Evolutionary conservation across 441 rosid genomes (phyloP).

Genomic region (Erysimum pusillum): DNA sequence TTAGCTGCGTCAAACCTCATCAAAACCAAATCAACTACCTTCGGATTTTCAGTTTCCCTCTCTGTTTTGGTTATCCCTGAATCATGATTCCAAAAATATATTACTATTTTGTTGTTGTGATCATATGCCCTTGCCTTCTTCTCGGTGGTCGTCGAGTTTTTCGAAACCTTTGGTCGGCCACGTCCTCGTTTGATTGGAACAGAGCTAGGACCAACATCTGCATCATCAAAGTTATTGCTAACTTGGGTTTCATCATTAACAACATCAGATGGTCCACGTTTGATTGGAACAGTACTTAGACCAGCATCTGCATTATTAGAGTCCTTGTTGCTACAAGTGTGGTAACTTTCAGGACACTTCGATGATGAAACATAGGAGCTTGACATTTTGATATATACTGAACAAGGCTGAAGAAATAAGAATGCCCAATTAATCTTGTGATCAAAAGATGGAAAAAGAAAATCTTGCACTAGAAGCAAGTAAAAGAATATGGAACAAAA

Average conservation of each 20-base stretch:
- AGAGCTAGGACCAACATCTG: background rate
- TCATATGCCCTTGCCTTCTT: background rate
- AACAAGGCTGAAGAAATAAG: conserved; percentile 64
- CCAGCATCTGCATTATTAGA: background rate
- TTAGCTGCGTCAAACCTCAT: conserved; percentile 51
- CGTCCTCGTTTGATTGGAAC: conserved; percentile 8
- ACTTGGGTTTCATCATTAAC: background rate
- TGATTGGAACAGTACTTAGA: background rate
- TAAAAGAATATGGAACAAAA: conserved; percentile 56
- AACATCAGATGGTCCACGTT: background rate
- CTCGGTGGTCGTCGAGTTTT: background rate
- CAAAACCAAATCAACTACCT: conserved; percentile 42
- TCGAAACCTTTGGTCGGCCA: conserved; percentile 26
- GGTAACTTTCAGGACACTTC: conserved; percentile 73
- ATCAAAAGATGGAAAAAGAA: conserved; percentile 77
- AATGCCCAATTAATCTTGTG: conserved; percentile 50
- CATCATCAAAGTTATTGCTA: background rate
- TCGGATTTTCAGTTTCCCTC: conserved; percentile 44
- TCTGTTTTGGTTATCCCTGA: conserved; percentile 13
- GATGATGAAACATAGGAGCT: conserved; percentile 63
- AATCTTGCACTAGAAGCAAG: conserved; percentile 77
- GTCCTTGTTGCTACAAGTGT: conserved; percentile 61
- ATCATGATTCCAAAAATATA: background rate
- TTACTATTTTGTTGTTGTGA: background rate
- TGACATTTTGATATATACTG: conserved; percentile 66